A percentile compares a stretch with the other conserved stretches of the same genome.
phyloP scores from a whole-genome alignment of 768 basidiomycete genomes.

The Hericium rajendrae region DNA sequence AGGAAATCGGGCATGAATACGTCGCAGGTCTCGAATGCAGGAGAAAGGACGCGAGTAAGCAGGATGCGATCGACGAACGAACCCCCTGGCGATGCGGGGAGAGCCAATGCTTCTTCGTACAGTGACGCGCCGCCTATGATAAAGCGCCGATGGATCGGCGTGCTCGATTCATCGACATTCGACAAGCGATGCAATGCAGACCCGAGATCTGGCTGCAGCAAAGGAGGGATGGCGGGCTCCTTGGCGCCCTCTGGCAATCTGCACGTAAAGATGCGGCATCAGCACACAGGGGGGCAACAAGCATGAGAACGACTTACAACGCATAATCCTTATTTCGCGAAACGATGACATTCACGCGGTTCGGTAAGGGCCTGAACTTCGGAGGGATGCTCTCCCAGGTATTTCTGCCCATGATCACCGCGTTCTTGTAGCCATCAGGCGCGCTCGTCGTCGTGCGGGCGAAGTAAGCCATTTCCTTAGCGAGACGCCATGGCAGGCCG shows the following conservation, averaged over 20 bases:
- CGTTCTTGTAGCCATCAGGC: conserved; percentile 50
- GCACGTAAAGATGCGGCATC: conserved; percentile 6
- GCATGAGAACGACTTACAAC: conserved; percentile 31
- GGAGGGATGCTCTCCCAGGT: conserved; percentile 96
- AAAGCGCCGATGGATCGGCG: conserved; percentile 50
- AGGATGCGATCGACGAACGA: conserved; percentile 69
- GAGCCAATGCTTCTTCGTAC: conserved; percentile 56
- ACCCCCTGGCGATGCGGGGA: conserved; percentile 21
- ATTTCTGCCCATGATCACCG: conserved; percentile 90
- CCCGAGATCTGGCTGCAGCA: conserved; percentile 28
- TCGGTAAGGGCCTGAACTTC: conserved; percentile 72
- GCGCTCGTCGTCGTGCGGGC: conserved; percentile 62
- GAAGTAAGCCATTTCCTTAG: conserved; percentile 90
- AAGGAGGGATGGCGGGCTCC: background rate
- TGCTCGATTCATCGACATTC: conserved; percentile 13
- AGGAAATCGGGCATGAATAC: conserved; percentile 75
- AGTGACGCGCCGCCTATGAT: conserved; percentile 89
- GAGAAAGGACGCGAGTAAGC: conserved; percentile 72
- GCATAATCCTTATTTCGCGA: conserved; percentile 49
- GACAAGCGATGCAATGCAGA: conserved; percentile 30
- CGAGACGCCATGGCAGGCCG: conserved; percentile 80
- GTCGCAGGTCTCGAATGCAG: conserved; percentile 77
- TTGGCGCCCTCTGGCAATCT: conserved; percentile 3
- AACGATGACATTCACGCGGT: conserved; percentile 71
- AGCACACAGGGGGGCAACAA: background rate